Evolutionary conservation across 805 yeast species (phyloP).

Genomic region (Cyberlindnera petersonii): DNA sequence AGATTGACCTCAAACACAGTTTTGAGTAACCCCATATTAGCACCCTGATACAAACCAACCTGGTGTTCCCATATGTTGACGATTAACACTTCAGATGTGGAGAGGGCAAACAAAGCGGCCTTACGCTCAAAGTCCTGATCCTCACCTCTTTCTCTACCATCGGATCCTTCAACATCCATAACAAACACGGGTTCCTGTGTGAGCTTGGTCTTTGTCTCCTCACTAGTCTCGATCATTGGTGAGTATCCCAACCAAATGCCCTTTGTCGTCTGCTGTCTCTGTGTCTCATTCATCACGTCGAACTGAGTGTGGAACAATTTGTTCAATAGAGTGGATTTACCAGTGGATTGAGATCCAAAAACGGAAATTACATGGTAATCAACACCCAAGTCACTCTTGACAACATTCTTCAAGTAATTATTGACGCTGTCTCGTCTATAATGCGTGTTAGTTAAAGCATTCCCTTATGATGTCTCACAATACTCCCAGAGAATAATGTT

Average conservation of each 20-base stretch:
- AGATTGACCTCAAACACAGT: conserved; percentile 96
- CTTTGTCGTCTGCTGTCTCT: conserved; percentile 86
- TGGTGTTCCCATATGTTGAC: conserved; percentile 97
- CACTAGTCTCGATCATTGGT: conserved; percentile 30
- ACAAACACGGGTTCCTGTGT: conserved; percentile 53
- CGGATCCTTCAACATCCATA: conserved; percentile 98
- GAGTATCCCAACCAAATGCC: conserved; percentile 77
- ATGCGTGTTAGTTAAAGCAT: conserved; percentile 1
- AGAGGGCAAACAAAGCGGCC: conserved; percentile 89
- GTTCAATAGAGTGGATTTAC: conserved; percentile 89
- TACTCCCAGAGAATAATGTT: background rate
- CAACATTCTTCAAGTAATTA: conserved; percentile 31
- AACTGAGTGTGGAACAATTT: conserved; percentile 80
- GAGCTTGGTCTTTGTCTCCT: conserved; percentile 12
- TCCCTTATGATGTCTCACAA: background rate
- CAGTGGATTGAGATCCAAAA: conserved; percentile 96
- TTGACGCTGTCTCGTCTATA: conserved; percentile 12
- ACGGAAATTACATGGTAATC: conserved; percentile 90
- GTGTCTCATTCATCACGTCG: conserved; percentile 87
- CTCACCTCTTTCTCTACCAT: conserved; percentile 96
- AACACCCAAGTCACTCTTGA: conserved; percentile 49
- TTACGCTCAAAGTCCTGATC: conserved; percentile 98
- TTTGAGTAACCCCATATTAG: conserved; percentile 90
- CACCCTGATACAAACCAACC: conserved; percentile 95
- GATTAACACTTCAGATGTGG: conserved; percentile 86